Evolutionary conservation across 2,329 filamentous ascomycete species (phyloP), one percentile per base, ranked within the genome.

Genomic region (Diaporthe aspalathi): DNA sequence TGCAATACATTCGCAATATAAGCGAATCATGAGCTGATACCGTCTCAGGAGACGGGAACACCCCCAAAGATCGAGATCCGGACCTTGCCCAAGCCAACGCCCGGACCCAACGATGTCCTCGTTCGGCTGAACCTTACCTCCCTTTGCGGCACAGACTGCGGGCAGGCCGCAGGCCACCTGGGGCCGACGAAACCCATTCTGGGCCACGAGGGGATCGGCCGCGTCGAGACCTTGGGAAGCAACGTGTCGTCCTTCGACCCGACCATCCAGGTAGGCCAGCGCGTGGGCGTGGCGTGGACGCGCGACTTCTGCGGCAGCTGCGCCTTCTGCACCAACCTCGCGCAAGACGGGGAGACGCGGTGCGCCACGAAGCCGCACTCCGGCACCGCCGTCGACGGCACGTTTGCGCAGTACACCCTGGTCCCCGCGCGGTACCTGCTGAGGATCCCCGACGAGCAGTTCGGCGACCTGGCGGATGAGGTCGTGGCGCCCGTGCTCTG

Each of bases 201-300:
- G 0, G 84, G 84, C 5, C 84, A 86, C 60, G 84, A 86, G 72
- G 84, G 84, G 9, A 81, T 84, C 1, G 84, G 84, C 1, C 77
- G 76, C 14, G 77, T 85, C 20, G 80, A 77, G 5, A 76, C 74
- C 29, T 72, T 85, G 1, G 84, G 84, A 1, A 76, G 77, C 38
- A 77, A 79, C 43, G 77, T 82, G 4, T 8, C 73, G 0, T 24
- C 71, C 0, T 54, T 75, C n/a, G 78, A 79, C 53, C 71, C 75
- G 1, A 69, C 74, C 1, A 72, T 80, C 20, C 24, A 73, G 17
- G 35, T 80, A 2, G 81, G 80, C 40, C 77, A 82, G 57, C 79
- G 81, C 1, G 80, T 83, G 0, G 83, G 82, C 20, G 76, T 84
- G 0, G 80, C 79, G 1, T 84, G 82, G 83, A 77, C 77, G 20